Evolutionary conservation across 768 basidiomycete species (phyloP), one percentile per base, ranked within the genome.

Genomic region (Cantharellus anzutake): DNA sequence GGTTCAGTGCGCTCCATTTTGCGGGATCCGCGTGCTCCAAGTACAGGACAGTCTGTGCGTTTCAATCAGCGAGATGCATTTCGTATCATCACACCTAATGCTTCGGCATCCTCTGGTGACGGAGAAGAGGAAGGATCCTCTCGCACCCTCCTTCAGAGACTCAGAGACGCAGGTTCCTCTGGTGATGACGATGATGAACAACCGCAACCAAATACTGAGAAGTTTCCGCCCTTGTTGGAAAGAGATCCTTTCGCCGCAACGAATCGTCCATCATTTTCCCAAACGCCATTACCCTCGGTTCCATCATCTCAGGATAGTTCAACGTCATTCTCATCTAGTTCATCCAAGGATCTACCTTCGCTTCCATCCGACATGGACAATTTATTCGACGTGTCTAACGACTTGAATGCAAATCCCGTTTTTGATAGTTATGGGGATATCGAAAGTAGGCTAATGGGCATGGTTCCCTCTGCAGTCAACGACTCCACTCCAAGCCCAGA

Each of bases 1-100:
- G 57, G 57, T n/a, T 58, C 57, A 51, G 57, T 58, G 7, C 57
- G 57, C n/a, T 58, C 57, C n/a, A 58, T 58, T 16, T 16, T 58
- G 16, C 57, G 57, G 5, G 57, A 44, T 16, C 57, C 11, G 5
- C 41, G 11, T 14, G 48, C 57, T 42, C 40, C 57, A 16, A 41
- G 57, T 7, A 51, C 57, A 51, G 57, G 57, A 14, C 42, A n/a
- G 7, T 42, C 35, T n/a, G 57, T 58, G 7, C 57, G 57, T 41
- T 58, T 41, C 34, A 42, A 42, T 41, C 14, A n/a, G 34, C 11
- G 14, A 42, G 39, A 55, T 37, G 7, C 52, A 37, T 11, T 37
- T 7, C 52, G 52, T 7, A 37, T 55, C 35, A 55, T 55, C 35
- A 11, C 52, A 11, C 52, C 52, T 37, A 55, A 55, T 37, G 35